phyloP scores from a whole-genome alignment of 805 yeast genomes.

The Sugiyamaella floridensis region DNA sequence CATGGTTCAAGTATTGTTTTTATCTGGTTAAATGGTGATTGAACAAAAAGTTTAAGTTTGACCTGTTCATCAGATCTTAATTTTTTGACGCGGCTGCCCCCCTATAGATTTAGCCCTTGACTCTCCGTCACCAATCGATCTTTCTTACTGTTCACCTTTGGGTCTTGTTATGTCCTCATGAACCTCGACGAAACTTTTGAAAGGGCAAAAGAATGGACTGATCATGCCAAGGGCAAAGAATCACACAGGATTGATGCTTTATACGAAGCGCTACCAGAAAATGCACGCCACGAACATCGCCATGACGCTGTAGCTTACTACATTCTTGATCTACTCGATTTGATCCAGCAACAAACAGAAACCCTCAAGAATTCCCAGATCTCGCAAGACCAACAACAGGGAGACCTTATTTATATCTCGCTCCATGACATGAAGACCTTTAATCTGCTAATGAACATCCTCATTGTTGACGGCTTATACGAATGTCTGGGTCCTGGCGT shows the following conservation, averaged over 20 bases:
- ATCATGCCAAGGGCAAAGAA: not conserved
- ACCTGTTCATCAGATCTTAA: not conserved
- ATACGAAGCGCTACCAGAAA: not conserved
- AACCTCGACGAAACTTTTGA: not conserved
- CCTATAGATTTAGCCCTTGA: not conserved
- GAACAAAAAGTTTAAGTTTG: not conserved
- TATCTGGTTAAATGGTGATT: not conserved
- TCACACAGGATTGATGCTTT: not conserved
- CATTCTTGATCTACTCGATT: not conserved
- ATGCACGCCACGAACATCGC: not conserved
- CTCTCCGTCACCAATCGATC: not conserved
- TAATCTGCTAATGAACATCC: conserved; percentile 53
- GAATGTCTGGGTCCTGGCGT: conserved; percentile 50
- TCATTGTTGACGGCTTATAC: conserved; percentile 67
- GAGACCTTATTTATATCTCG: conserved; percentile 47
- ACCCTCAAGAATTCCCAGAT: not conserved
- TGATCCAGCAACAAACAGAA: not conserved
- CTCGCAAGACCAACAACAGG: not conserved
- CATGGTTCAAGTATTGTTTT: not conserved
- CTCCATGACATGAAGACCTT: conserved; percentile 78
- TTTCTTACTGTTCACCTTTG: not conserved
- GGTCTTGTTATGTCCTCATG: not conserved
- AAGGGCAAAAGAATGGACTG: not conserved
- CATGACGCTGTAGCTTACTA: not conserved
- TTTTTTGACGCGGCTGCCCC: not conserved